A percentile compares a stretch with the other conserved stretches of the same genome.
Evolutionary conservation across 192 early-diverging fungal species (phyloP).

Genomic region (Allomyces macrogynus): DNA sequence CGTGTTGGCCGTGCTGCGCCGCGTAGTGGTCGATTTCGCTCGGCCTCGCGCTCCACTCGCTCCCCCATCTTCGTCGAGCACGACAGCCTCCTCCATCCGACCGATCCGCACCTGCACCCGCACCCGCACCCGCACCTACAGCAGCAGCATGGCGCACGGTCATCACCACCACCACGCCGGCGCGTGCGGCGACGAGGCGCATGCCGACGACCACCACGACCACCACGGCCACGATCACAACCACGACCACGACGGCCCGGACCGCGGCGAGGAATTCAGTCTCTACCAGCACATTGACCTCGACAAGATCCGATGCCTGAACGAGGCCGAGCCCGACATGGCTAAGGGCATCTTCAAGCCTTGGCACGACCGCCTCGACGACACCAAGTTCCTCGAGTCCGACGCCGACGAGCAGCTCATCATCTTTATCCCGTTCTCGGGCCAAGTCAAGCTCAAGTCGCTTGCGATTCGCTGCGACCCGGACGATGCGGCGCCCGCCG

Average conservation of each 20-base stretch:
- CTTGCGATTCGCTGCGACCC: constrained; percentile 53
- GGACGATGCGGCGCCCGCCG: constrained; percentile 35
- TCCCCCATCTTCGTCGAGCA: too few relatives aligned
- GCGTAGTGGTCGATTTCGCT: too few relatives aligned
- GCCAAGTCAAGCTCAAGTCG: constrained; percentile 71
- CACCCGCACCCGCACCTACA: too few relatives aligned
- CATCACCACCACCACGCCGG: background rate
- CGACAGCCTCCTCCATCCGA: too few relatives aligned
- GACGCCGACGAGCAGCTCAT: constrained; percentile 86
- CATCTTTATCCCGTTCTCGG: constrained; percentile 55
- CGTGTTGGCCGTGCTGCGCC: too few relatives aligned
- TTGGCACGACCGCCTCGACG: constrained; percentile 60
- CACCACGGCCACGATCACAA: constrained; percentile 47
- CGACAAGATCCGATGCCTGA: constrained; percentile 59
- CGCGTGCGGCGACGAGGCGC: constrained; percentile 24
- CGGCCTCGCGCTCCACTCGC: too few relatives aligned
- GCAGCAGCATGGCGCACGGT: too few relatives aligned
- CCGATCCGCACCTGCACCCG: too few relatives aligned
- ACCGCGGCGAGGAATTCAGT: constrained; percentile 38
- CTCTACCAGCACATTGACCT: constrained; percentile 61
- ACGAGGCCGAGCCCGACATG: constrained; percentile 42
- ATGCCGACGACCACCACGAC: constrained; percentile 24
- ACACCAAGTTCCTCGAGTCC: constrained; percentile 43
- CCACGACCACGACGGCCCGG: constrained; percentile 47
- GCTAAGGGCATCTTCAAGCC: constrained; percentile 64